Evolutionary conservation across 176 grass and related monocot species (phyloP), one percentile per base, ranked within the genome.

Genomic region (Raddia guianensis): DNA sequence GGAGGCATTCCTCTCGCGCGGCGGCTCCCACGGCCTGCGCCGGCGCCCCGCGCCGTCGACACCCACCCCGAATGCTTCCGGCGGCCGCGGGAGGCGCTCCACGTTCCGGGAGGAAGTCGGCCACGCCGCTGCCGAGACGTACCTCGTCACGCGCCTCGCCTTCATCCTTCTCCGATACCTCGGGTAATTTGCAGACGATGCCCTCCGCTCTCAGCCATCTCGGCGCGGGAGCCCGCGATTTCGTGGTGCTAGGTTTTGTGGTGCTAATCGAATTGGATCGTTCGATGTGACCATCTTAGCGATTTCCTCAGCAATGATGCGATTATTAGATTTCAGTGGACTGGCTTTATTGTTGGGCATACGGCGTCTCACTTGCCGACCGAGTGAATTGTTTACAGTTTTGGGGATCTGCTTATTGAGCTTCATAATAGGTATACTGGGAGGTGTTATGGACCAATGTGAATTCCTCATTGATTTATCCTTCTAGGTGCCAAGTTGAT

Each of bases 51-150:
- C 50, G 7, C 57, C 42, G 6, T 16, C 5, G 9, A 1, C 69
- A 47, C n/a, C 60, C 79, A 53, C 47, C 49, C 52, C 77, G 49
- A 37, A 58, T 32, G 76, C 82, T n/a, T 35, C 40, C 68, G 71
- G 73, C 12, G 74, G 8, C 56, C 69, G 57, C 43, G 42, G 16
- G 18, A 81, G 68, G 82, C 75, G 77, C 12, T 60, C 80, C 58
- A 87, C 89, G 55, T 89, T 94, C 80, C 72, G 92, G 5, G 80
- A 86, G 65, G 92, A 94, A 45, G 84, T 94, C 54, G 81, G 81
- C 3, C 92, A 91, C 68, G 92, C 95, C 16, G 95, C 95, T 21
- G 90, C 95, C 8, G 92, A 95, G 84, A 95, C 95, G 12, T 98
- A 91, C 84, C 92, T 95, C 72, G 83, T 98, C 79, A 93, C 88